Evolutionary conservation across 192 early-diverging fungal species (phyloP), one percentile per base, ranked within the genome.

Genomic region (Coemansia sp.): DNA sequence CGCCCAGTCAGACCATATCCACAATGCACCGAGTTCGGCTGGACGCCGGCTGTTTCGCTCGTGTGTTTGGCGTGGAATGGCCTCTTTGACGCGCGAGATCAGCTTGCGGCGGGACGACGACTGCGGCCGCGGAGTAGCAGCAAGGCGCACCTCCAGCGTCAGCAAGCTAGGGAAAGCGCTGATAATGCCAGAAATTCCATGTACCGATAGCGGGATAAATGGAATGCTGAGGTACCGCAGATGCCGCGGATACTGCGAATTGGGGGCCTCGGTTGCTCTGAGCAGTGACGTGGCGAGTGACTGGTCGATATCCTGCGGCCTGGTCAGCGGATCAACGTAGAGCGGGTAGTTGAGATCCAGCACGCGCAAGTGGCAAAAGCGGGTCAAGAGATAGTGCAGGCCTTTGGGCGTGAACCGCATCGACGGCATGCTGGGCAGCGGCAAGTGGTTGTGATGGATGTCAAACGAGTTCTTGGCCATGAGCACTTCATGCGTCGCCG

Each of bases 361-460:
- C 44, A 74, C 72, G 26, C 77, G 77, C 65, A 80, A 52, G 26
- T 67, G 58, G 4, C 71, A 65, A 22, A 80, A 64, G 12, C 71
- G 71, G 2, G 77, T 71, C 48, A 80, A 54, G 53, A 80, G 68
- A 38, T 80, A 80, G 62, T 74, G 77, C 57, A 80, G 62, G 42
- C 77, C 73, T 51, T 80, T 80, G 61, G 77, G 71, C 58, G 77
- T 80, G 55, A 80, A 80, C 22, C 77, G 77, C 77, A 80, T 80
- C 6, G 68, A 58, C 19, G 66, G 57, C 77, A 74, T 80, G 60
- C 57, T 74, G 15, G 77, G 77, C 68, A 71, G 68, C 26, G 77
- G 71, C 19, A 80, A 64, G 31, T 62, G 65, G 37, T 67, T 73
- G 48, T 58, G 68, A 71, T 80, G 77, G 59, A 80, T 74, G 71